A percentile compares a stretch with the other conserved stretches of the same genome.
Evolutionary conservation across 2,329 filamentous ascomycete genomes (phyloP).

Genomic region (Hortaea werneckii): DNA sequence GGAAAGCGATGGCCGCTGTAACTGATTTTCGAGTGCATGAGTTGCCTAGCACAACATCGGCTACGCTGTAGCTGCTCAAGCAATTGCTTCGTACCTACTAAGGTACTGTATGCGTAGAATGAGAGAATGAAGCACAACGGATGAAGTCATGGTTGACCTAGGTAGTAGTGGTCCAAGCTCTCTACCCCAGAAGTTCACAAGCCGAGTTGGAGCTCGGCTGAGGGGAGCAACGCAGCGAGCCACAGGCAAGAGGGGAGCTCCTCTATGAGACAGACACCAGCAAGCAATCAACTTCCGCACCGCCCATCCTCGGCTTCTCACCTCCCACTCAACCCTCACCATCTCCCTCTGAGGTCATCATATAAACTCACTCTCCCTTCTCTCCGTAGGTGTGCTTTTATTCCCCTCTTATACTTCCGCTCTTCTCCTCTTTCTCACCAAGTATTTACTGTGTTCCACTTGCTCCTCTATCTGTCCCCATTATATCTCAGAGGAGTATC

Average conservation of each 20-base stretch:
- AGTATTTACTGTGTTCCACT: too few species aligned
- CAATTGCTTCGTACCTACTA: too few species aligned
- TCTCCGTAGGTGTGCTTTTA: neutral
- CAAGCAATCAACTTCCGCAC: neutral
- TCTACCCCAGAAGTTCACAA: constrained; percentile 4
- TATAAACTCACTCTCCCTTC: neutral
- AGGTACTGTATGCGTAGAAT: too few species aligned
- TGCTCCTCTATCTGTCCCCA: too few species aligned
- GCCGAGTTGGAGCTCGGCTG: neutral
- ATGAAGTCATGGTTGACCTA: too few species aligned
- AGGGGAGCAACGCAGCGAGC: neutral
- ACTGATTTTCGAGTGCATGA: too few species aligned
- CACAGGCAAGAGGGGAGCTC: neutral
- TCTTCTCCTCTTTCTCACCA: neutral
- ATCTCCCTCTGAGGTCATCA: neutral
- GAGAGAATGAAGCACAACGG: too few species aligned
- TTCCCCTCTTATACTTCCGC: neutral
- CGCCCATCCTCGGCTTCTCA: neutral
- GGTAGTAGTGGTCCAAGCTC: too few species aligned
- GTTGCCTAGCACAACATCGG: too few species aligned
- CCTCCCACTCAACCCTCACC: neutral
- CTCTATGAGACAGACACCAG: neutral
- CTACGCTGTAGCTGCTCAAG: too few species aligned
- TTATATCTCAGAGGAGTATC: neutral
- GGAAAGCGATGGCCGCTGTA: too few species aligned